Conservation (phyloP, 2,329 filamentous ascomycete species). For the Hypoxylon sp. region DNA sequence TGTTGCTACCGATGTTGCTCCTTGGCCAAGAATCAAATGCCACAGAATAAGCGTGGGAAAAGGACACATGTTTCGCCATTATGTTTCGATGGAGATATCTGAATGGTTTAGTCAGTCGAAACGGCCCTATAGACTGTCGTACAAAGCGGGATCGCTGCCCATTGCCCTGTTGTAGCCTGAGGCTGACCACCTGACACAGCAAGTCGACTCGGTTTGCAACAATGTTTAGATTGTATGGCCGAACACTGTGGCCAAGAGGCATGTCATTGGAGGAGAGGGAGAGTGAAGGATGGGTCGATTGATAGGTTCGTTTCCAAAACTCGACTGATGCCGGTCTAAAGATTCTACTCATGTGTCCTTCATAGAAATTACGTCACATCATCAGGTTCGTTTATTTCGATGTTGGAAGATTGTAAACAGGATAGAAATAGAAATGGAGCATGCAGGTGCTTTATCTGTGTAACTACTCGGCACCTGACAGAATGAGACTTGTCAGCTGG, state of each 20-base stretch:
- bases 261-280: neutral
- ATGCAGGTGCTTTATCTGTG: neutral
- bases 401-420: neutral
- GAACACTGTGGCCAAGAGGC: neutral
- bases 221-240: neutral
- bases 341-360: too few relatives aligned
- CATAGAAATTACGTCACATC: too few relatives aligned
- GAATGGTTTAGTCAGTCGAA: neutral
- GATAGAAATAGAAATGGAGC: constrained; percentile 3
- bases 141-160: neutral
- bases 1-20: neutral
- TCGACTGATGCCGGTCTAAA: neutral
- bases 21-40: constrained; percentile 8
- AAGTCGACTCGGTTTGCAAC: neutral
- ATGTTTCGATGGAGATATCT: neutral
- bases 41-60: neutral
- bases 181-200: constrained; percentile 1
- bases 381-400: neutral
- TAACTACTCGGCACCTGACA: constrained; percentile 11
- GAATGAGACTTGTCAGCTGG: constrained; percentile 17
- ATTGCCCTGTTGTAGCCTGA: neutral
- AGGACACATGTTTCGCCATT: neutral
- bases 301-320: neutral
- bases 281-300: neutral
- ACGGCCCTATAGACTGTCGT: neutral